Conservation (phyloP, 208 protist species). For the Crithidia bombi region DNA sequence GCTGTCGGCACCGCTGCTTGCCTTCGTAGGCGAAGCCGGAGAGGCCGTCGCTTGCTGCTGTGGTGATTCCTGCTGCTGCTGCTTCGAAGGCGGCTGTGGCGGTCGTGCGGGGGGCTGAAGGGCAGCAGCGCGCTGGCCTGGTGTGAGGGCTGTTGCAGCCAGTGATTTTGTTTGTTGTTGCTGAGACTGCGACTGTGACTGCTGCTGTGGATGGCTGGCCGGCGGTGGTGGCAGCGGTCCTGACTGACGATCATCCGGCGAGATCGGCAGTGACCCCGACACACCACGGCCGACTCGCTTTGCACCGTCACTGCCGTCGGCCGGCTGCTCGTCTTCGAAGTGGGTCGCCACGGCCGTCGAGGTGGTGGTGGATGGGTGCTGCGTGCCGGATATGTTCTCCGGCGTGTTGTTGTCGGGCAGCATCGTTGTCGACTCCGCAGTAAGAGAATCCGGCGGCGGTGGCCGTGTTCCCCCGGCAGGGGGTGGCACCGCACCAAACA, state of each 20-base stretch:
- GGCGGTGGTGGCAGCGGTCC: slow-evolving; percentile 6
- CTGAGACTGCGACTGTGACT: background rate
- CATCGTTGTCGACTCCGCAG: background rate
- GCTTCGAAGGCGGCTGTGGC: slow-evolving; percentile 2
- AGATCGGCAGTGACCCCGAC: background rate
- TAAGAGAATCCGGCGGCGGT: background rate
- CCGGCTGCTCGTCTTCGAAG: background rate
- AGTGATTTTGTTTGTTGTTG: slow-evolving; percentile 7
- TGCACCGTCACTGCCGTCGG: background rate
- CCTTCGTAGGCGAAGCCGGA: background rate
- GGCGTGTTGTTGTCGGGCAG: background rate
- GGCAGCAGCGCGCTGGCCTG: slow-evolving; percentile 6
- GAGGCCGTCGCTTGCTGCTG: background rate
- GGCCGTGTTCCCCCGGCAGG: background rate
- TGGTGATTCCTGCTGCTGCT: background rate
- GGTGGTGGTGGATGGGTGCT: background rate
- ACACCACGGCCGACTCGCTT: background rate
- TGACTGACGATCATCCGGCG: slow-evolving; percentile 1
- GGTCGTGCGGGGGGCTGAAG: slow-evolving; percentile 16
- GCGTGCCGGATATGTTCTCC: slow-evolving; percentile 2
- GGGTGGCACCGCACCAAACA: slow-evolving; percentile 37
- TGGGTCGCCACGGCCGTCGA: background rate
- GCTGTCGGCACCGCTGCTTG: background rate
- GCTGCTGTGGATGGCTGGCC: too few species aligned
- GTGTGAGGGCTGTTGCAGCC: background rate